Percentiles rank a stretch among this genome's conserved stretches.
These are phyloP conservation scores for Thraustotheca clavata DNA, from an alignment of 352 stramenopile genomes.

Conservation along the genomic window DNA sequence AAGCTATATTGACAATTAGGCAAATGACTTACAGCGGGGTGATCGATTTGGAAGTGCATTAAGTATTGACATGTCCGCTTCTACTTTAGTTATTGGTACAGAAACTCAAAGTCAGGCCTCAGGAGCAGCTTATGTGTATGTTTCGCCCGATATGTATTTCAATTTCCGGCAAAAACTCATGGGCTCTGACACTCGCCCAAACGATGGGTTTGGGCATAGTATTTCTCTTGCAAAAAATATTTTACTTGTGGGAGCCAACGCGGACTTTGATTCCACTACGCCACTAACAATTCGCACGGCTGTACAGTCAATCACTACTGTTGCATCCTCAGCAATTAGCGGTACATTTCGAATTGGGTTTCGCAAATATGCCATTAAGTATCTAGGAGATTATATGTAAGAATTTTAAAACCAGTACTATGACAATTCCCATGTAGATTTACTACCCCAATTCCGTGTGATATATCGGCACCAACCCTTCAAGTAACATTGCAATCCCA, in stretches of 20 bases:
- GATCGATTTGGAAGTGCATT: slow-evolving; percentile 64
- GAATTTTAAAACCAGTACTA: not conserved
- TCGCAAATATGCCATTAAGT: slow-evolving; percentile 23
- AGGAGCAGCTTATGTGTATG: slow-evolving; percentile 40
- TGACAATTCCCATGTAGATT: not conserved
- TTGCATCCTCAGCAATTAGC: slow-evolving; percentile 27
- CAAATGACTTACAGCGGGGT: slow-evolving; percentile 32
- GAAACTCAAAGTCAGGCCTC: slow-evolving; percentile 33
- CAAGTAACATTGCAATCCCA: slow-evolving; percentile 54
- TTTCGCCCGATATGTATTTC: slow-evolving; percentile 49
- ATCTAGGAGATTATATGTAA: slow-evolving; percentile 13
- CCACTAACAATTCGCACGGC: slow-evolving; percentile 59
- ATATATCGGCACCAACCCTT: slow-evolving; percentile 37
- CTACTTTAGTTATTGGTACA: slow-evolving; percentile 58
- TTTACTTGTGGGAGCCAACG: slow-evolving; percentile 58
- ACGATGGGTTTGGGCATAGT: slow-evolving; percentile 64
- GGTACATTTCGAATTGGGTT: slow-evolving; percentile 44
- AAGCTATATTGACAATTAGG: no score
- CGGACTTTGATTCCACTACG: slow-evolving; percentile 33
- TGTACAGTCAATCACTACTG: slow-evolving; percentile 49
- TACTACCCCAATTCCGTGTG: slow-evolving; percentile 33
- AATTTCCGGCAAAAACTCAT: slow-evolving; percentile 54
- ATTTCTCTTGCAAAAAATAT: slow-evolving; percentile 63
- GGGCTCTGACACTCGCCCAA: slow-evolving; percentile 49
- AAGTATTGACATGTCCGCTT: slow-evolving; percentile 61